These are phyloP conservation scores for Beauveria scarabaeidicola DNA, from an alignment of 2,329 filamentous ascomycete genomes.

Conservation along the genomic window DNA sequence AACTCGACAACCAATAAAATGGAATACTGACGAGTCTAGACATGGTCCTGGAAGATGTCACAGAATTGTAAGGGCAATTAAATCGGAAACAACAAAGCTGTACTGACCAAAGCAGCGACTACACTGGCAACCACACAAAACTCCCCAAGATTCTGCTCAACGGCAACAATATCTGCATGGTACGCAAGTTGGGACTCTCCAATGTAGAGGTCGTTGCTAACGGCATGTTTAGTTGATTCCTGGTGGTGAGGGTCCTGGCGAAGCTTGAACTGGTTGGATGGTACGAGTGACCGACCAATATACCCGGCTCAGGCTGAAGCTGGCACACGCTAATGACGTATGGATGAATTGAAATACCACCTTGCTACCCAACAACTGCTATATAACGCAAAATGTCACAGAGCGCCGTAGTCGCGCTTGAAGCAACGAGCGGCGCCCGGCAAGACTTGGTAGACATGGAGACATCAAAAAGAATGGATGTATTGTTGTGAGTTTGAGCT, in stretches of 20 bases:
- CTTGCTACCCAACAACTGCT: neutral
- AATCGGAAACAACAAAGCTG: neutral
- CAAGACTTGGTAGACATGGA: neutral
- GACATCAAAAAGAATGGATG: neutral
- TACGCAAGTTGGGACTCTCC: conserved; percentile 32
- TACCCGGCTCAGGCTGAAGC: conserved; percentile 2
- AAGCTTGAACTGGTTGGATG: conserved; percentile 14
- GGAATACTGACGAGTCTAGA: conserved; percentile 45
- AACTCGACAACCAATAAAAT: too few relatives aligned
- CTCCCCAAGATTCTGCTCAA: conserved; percentile 92
- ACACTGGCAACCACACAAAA: conserved; percentile 78
- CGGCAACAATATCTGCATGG: conserved; percentile 99
- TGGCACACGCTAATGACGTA: neutral
- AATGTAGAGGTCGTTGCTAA: conserved; percentile 9
- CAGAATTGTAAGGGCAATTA: conserved; percentile 61
- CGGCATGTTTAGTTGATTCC: conserved; percentile 55
- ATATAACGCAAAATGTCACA: neutral
- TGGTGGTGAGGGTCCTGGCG: conserved; percentile 62
- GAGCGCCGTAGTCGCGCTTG: neutral
- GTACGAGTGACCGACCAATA: conserved; percentile 13
- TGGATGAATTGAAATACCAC: neutral
- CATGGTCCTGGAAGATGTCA: conserved; percentile 97
- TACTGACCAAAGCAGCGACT: conserved; percentile 58
- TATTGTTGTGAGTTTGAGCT: neutral
- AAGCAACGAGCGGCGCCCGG: neutral